phyloP scores from a whole-genome alignment of 1,139 yeast species.

The Kluyveromyces sp. region DNA sequence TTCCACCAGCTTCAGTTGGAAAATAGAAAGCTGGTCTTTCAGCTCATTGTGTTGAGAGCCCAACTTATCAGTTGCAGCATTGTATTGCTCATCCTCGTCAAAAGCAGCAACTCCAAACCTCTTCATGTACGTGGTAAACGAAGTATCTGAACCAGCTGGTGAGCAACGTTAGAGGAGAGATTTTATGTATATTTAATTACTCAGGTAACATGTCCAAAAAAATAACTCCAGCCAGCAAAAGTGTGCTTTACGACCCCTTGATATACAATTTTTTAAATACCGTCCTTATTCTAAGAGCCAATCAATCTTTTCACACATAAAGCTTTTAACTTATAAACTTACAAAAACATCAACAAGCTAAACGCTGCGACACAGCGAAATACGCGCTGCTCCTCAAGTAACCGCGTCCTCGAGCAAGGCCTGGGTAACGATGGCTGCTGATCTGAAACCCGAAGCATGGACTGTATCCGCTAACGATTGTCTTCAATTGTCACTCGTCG shows the following conservation, averaged over 20 bases:
- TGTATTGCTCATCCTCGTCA: slow-evolving; percentile 16
- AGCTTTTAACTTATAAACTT: too few species aligned
- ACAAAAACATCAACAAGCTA: not conserved
- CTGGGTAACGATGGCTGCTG: slow-evolving; percentile 13
- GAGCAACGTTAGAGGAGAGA: too few species aligned
- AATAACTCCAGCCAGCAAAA: too few species aligned
- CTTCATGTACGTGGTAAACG: slow-evolving; percentile 16
- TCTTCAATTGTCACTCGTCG: slow-evolving; percentile 48
- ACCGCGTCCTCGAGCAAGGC: too few species aligned
- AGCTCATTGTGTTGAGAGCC: slow-evolving; percentile 45
- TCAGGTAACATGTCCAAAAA: too few species aligned
- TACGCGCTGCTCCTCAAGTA: too few species aligned
- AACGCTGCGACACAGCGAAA: not conserved
- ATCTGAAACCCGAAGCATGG: slow-evolving; percentile 53
- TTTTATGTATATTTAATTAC: too few species aligned
- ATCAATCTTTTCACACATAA: too few species aligned
- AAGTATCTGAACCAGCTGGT: too few species aligned
- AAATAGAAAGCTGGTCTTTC: slow-evolving; percentile 52
- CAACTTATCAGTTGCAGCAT: slow-evolving; percentile 15
- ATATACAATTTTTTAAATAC: too few species aligned
- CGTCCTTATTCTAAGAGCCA: too few species aligned
- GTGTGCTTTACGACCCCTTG: too few species aligned
- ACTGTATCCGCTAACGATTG: slow-evolving; percentile 62
- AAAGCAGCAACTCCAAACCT: slow-evolving; percentile 30
- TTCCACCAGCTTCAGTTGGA: slow-evolving; percentile 52